These are phyloP conservation scores for Fusarium denticulatum DNA, from an alignment of 2,329 filamentous ascomycete genomes.

Conservation along the genomic window DNA sequence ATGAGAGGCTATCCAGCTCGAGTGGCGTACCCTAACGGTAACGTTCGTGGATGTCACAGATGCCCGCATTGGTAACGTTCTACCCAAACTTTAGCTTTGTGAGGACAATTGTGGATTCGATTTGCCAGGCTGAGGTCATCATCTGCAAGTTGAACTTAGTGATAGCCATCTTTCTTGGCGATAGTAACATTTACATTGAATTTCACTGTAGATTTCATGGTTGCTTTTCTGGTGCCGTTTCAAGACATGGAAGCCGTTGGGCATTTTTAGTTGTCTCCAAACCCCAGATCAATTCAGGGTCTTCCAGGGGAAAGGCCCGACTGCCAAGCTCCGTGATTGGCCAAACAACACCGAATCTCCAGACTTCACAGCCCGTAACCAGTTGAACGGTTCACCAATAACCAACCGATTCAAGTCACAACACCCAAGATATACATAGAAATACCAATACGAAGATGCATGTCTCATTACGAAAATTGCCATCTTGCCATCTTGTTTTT, in stretches of 20 bases:
- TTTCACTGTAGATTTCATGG: background rate
- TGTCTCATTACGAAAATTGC: slow-evolving; percentile 1
- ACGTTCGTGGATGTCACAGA: slow-evolving; percentile 16
- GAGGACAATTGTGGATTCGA: slow-evolving; percentile 3
- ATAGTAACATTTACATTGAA: background rate
- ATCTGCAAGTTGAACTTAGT: background rate
- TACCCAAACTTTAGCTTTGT: background rate
- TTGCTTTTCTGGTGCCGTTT: background rate
- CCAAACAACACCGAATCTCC: background rate
- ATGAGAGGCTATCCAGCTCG: slow-evolving; percentile 9
- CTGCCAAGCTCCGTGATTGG: slow-evolving; percentile 37
- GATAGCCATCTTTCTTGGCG: background rate
- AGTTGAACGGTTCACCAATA: slow-evolving; percentile 5
- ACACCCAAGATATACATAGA: slow-evolving; percentile 5
- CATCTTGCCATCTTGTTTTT: background rate
- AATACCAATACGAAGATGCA: slow-evolving; percentile 6
- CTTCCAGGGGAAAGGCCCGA: slow-evolving; percentile 39
- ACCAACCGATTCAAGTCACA: background rate
- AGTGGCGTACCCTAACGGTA: slow-evolving; percentile 25
- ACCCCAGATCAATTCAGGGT: slow-evolving; percentile 40
- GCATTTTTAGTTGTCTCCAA: background rate
- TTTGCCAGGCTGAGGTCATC: background rate
- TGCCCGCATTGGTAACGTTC: slow-evolving; percentile 12
- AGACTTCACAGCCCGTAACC: background rate
- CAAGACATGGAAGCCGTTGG: background rate